Base-by-base conservation (phyloP, 1,284 basidiomycete species). In the Garcileccinum viscosum region DNA sequence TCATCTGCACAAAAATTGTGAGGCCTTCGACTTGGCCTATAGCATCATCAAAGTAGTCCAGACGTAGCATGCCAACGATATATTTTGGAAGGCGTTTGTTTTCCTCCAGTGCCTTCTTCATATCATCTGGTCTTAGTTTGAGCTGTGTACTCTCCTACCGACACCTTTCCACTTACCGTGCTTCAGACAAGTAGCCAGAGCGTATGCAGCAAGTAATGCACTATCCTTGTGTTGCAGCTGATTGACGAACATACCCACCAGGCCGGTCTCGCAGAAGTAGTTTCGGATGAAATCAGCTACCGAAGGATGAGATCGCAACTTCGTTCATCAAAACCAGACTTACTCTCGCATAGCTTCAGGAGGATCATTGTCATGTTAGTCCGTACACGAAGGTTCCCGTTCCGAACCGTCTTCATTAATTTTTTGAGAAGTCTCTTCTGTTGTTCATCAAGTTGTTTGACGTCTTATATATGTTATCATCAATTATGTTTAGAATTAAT, bases 341-440 rank as follows among this genome's bases (percentile, higher is more conserved):
- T n/a, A 71, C 73, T 60, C 14, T 74, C 63, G 62, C 67, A 70
- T 33, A 76, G 35, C 12, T 67, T 66, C 50, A 75, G 12, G 32
- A 74, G 42, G 1, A 77, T 70, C 66, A 79, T 63, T 2, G 73
- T 77, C 22, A 70, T 69, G 37, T 71, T 70, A 1, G 70, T 72
- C 58, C 73, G 76, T 11, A 72, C 74, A 30, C 60, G 63, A 8
- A 35, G n/a, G 32, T 67, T 60, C 12, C 67, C 68, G 0, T 47
- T 59, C 32, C 65, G 32, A 27, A 64, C 24, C 3, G 64, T 69
- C 2, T 11, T 27, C 44, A 64, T 70, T n/a, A 77, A 59, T 19
- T 70, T 63, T 19, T 14, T 9, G 4, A 77, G 69, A 17, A 70
- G 66, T n/a, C 4, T 69, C 32, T 15, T 56, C 5, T 77, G 72